Evolutionary conservation across 768 basidiomycete genomes (phyloP).

Genomic region (Auricularia sp.): DNA sequence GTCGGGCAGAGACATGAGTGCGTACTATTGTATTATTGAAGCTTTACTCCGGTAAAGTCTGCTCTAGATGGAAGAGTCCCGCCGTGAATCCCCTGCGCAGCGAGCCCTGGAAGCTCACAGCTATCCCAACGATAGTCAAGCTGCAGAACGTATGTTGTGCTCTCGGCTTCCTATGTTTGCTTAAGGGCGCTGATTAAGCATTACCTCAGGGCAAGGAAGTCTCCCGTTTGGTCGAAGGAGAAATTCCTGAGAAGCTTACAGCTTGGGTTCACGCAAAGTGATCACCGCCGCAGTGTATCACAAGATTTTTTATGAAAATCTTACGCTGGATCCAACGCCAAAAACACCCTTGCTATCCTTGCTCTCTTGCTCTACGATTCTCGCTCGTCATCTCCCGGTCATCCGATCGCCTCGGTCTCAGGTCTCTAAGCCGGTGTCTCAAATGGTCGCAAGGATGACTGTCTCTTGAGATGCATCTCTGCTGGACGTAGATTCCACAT

Average conservation of each 20-base stretch:
- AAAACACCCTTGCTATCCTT: too few relatives aligned
- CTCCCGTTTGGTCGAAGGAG: slow-evolving; percentile 14
- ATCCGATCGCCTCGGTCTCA: too few relatives aligned
- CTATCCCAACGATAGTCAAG: slow-evolving; percentile 59
- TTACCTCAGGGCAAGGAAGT: slow-evolving; percentile 5
- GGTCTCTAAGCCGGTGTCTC: too few relatives aligned
- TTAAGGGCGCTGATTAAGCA: neutral
- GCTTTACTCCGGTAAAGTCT: slow-evolving; percentile 1
- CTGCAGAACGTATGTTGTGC: slow-evolving; percentile 39
- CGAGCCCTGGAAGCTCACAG: slow-evolving; percentile 48
- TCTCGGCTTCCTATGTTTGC: slow-evolving; percentile 3
- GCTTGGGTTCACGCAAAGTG: neutral
- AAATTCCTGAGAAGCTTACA: slow-evolving; percentile 2
- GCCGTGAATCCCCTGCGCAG: slow-evolving; percentile 44
- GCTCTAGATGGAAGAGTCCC: slow-evolving; percentile 54
- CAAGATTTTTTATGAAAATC: neutral
- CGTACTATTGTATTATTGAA: slow-evolving; percentile 16
- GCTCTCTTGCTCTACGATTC: too few relatives aligned
- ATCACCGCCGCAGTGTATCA: neutral
- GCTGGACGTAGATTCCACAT: too few relatives aligned
- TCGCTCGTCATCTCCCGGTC: too few relatives aligned
- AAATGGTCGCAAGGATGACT: too few relatives aligned
- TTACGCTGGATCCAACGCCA: too few relatives aligned
- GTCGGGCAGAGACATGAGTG: slow-evolving; percentile 59
- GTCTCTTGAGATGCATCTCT: too few relatives aligned